Evolutionary conservation across 768 basidiomycete species (phyloP).

Genomic region (Russula ochroleuca): DNA sequence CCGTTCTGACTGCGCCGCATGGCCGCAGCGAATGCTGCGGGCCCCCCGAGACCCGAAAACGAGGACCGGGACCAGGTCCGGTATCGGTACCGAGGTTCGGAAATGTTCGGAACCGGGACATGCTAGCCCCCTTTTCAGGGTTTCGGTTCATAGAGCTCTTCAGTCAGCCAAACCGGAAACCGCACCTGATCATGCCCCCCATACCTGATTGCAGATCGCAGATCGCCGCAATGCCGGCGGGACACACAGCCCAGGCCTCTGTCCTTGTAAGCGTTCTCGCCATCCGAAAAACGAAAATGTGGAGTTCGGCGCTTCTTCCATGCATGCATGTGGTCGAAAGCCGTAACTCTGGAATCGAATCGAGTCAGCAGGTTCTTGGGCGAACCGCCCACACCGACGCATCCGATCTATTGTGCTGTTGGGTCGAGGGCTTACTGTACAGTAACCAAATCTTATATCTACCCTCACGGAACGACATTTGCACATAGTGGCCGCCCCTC

Average conservation of each 20-base stretch:
- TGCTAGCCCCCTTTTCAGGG: background rate
- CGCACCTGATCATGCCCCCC: background rate
- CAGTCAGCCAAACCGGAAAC: background rate
- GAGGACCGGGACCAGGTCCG: background rate
- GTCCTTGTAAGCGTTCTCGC: too few species aligned
- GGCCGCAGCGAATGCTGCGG: too few species aligned
- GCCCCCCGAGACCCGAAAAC: background rate
- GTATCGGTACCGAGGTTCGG: background rate
- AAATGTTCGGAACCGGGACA: background rate
- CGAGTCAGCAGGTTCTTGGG: background rate
- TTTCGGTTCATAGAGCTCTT: background rate
- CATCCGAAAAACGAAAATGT: too few species aligned
- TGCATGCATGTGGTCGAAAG: background rate
- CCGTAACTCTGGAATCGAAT: background rate
- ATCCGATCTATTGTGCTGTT: background rate
- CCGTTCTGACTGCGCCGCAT: too few species aligned
- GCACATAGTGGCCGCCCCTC: too few species aligned
- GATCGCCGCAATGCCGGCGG: background rate
- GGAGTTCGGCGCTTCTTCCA: background rate
- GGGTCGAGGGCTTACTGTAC: background rate
- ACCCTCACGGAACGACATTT: background rate
- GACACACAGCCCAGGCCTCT: too few species aligned
- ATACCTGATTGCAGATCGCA: background rate
- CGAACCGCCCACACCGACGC: background rate
- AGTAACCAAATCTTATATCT: background rate